Base-by-base conservation (phyloP, 805 yeast genomes). In the Komagataella populi region DNA sequence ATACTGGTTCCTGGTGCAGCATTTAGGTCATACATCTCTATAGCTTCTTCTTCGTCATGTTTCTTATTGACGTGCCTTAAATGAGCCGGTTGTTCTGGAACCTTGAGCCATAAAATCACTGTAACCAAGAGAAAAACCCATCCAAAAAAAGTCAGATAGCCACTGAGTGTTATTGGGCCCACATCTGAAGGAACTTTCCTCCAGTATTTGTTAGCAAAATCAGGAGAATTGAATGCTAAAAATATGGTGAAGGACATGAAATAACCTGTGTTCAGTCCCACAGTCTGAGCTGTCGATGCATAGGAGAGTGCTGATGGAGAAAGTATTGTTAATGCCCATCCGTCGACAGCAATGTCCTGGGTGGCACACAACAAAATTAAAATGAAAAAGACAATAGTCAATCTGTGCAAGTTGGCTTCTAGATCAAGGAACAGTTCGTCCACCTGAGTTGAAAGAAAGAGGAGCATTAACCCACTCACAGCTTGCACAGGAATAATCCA, bases 341-440 rank as follows among this genome's bases (percentile, higher is more conserved):
- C 98, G 68, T 93, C 99, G 20, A 93, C 99, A 0, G 99, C 98
- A 52, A 93, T 93, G 63, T 93, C 99, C 66, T 93, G 99, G 0
- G 99, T 91, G 0, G 98, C 97, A 69, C 97, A 90, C 54, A 90
- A 72, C 53, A 91, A 78, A 36, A 93, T 93, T 53, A 93, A 70
- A 20, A 80, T 56, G 59, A 90, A 86, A 66, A 93, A 93, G 52
- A 80, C 73, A 49, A 71, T 57, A 0, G 98, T 87, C 54, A 93
- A 77, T 2, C 67, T 62, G 12, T 68, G 60, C 53, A 88, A 68
- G 56, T 81, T 71, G 24, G 64, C 57, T 36, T 69, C 64, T 0
- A 89, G 81, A 20, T 73, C 68, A 52, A 61, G 74, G 61, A 83
- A 70, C 58, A 76, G 67, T 5, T 57, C 58, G 55, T 78, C 84